Evolutionary conservation across 1,139 yeast species (phyloP), one percentile per base, ranked within the genome.

Genomic region (Torulaspora pretoriensis): DNA sequence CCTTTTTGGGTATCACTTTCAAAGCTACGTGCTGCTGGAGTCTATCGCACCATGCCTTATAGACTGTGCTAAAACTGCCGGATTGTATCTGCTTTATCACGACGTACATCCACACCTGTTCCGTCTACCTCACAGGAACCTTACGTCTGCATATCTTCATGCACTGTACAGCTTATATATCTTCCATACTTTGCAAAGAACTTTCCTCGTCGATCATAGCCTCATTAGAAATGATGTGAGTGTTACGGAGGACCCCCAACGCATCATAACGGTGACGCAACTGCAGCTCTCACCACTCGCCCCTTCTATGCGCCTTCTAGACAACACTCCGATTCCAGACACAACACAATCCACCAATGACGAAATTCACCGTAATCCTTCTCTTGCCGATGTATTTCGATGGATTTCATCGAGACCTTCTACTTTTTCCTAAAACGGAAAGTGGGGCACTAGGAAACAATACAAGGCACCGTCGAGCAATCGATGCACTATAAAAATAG

Each of bases 41-140:
- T 13, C 42, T 37, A 2, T 50, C 39, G 34, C 51, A 47, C 33
- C 50, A 48, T 2, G 55, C 61, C 35, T 54, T 52, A 36, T 57
- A 55, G 12, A 57, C 61, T 2, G 55, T 51, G 38, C 60, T 56
- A 41, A 56, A 57, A 8, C 60, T 51, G 10, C 60, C 60, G 3
- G 54, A 51, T 37, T 55, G 60, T 10, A 57, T 49, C 26, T 50
- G 47, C 10, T 46, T 43, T 16, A 55, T 48, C 27, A 46, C 47
- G 30, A 47, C 48, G 36, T 53, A 53, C 59, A 50, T 57, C 26
- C 9, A 7, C 12, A 14, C 23, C 31, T 14, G 8, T 22, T 34
- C 29, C 25, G 3, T 16, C 17, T 3, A 26, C 9, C 32, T 13
- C 13, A 6, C n/a, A 26, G 14, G 16, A 29, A 13, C 16, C 9